Percentiles rank a stretch among this genome's conserved stretches.
phyloP scores from a whole-genome alignment of 257 asterid species.

The Agastache rugosa region DNA sequence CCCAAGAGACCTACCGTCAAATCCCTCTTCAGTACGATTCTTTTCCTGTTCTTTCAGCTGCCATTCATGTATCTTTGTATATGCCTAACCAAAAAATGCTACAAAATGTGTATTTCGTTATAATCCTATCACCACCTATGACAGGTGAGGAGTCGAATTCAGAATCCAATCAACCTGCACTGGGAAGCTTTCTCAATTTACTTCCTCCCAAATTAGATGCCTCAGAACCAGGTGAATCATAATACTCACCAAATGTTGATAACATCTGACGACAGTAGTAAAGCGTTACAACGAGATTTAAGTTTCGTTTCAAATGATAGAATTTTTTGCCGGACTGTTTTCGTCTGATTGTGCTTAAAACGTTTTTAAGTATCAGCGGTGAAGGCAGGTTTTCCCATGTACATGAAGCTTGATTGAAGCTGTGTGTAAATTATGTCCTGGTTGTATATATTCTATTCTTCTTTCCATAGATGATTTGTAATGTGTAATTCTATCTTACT shows the following conservation, averaged over 20 bases:
- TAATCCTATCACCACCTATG: constrained; percentile 1
- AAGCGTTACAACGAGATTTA: constrained; percentile 33
- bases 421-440: constrained; percentile 61
- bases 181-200: constrained; percentile 78
- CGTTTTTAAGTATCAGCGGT: constrained; percentile 44
- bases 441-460: constrained; percentile 44
- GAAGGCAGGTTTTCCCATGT: constrained; percentile 42
- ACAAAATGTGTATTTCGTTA: background rate
- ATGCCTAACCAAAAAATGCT: background rate
- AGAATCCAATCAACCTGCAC: constrained; percentile 59
- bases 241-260: constrained; percentile 49
- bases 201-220: constrained; percentile 64
- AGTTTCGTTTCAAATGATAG: constrained; percentile 40
- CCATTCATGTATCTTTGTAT: background rate
- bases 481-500: constrained; percentile 37
- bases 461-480: constrained; percentile 38
- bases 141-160: constrained; percentile 81
- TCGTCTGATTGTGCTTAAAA: constrained; percentile 40
- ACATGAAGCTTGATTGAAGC: constrained; percentile 41
- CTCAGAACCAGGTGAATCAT: constrained; percentile 54
- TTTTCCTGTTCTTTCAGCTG: constrained; percentile 21
- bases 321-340: constrained; percentile 42
- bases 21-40: constrained; percentile 80
- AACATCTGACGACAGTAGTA: constrained; percentile 48
- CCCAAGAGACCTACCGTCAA: constrained; percentile 92